Percentiles rank a stretch among this genome's conserved stretches.
Evolutionary conservation across 768 basidiomycete species (phyloP).

Genomic region (Amanita fuliginea): DNA sequence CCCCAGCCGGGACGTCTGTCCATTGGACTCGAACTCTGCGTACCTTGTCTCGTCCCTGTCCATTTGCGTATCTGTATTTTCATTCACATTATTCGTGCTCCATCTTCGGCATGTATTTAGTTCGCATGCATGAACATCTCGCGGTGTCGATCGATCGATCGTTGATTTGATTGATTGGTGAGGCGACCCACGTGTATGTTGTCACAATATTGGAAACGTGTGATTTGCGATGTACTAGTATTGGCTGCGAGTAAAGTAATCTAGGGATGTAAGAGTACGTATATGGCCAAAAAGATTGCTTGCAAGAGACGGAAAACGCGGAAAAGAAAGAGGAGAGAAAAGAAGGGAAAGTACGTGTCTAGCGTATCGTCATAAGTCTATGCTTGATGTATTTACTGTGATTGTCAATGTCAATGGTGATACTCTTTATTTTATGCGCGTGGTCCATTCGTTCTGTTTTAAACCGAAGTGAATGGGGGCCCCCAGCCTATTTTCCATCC

Average conservation of each 20-base stretch:
- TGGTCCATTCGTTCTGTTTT: not conserved
- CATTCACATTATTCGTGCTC: not conserved
- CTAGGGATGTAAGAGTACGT: not conserved
- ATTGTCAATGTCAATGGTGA: not conserved
- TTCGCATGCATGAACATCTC: too few species aligned
- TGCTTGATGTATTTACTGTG: not conserved
- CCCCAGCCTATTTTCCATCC: not conserved
- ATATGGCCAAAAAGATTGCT: not conserved
- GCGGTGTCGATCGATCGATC: too few species aligned
- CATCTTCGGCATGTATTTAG: not conserved
- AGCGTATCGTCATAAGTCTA: constrained; percentile 5
- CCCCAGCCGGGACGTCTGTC: not conserved
- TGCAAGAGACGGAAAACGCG: not conserved
- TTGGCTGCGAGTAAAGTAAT: not conserved
- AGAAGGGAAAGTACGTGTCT: not conserved
- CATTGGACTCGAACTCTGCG: not conserved
- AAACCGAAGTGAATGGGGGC: not conserved
- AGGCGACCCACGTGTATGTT: too few species aligned
- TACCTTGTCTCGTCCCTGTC: not conserved
- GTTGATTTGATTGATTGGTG: too few species aligned
- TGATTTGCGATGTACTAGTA: too few species aligned
- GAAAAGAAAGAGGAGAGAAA: not conserved
- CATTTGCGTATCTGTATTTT: too few species aligned
- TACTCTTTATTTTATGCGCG: not conserved
- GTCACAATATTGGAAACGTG: too few species aligned